phyloP scores from a whole-genome alignment of 306 rosid species.

The Vicia faba region DNA sequence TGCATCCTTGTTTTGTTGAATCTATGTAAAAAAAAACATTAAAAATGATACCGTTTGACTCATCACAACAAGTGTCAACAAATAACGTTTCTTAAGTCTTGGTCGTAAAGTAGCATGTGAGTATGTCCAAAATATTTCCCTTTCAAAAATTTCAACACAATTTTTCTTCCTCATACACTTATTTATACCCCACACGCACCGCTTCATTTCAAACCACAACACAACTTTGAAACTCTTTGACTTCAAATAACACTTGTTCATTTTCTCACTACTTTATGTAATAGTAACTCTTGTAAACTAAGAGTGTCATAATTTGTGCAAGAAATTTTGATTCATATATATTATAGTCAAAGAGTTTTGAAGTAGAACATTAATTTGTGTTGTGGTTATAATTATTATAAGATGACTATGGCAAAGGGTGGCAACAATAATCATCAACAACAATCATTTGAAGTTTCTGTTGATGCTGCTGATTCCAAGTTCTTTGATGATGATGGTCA shows the following conservation, averaged over 20 bases:
- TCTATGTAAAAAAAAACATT: background rate
- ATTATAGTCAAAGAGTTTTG: background rate
- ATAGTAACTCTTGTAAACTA: background rate
- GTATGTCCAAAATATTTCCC: background rate
- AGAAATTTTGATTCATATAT: background rate
- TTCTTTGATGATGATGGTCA: slow-evolving; percentile 45
- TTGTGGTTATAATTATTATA: background rate
- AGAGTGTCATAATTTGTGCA: background rate
- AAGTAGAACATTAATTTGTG: background rate
- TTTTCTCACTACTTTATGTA: no score
- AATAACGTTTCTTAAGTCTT: background rate
- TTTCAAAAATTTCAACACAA: background rate
- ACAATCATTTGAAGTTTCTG: slow-evolving; percentile 28
- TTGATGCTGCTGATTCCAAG: slow-evolving; percentile 31
- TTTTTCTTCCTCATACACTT: slow-evolving; percentile 1
- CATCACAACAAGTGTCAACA: background rate
- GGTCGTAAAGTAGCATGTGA: no score
- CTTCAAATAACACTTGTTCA: background rate
- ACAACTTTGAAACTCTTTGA: background rate
- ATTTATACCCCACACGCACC: slow-evolving; percentile 13
- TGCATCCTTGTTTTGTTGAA: no score
- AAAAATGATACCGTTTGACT: slow-evolving; percentile 17
- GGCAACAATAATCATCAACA: background rate
- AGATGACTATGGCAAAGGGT: slow-evolving; percentile 33
- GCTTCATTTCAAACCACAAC: slow-evolving; percentile 3